These are phyloP conservation scores for Mallotus nudiflorus DNA, from an alignment of 345 rosid species.

Conservation along the genomic window DNA sequence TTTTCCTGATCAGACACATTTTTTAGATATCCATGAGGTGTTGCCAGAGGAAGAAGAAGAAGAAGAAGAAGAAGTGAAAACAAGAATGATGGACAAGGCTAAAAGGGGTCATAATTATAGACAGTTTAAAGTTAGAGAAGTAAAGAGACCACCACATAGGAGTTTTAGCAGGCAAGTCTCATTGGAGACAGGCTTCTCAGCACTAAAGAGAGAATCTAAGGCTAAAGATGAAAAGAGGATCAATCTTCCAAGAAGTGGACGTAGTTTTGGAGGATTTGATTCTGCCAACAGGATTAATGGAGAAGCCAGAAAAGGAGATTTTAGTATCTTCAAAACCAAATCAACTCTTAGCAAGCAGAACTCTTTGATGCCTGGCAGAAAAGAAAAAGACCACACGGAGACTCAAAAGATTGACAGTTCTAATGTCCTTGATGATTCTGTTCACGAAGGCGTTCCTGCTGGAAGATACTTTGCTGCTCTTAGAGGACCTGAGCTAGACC, in stretches of 20 bases:
- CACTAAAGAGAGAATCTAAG: conserved; percentile 48
- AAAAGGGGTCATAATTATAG: conserved; percentile 32
- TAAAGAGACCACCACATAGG: conserved; percentile 41
- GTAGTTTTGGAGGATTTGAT: conserved; percentile 83
- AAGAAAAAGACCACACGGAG: conserved; percentile 48
- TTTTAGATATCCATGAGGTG: conserved; percentile 70
- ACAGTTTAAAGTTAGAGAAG: conserved; percentile 39
- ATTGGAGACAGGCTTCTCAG: conserved; percentile 84
- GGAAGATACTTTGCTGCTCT: conserved; percentile 98
- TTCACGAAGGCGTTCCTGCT: conserved; percentile 67
- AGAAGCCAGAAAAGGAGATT: conserved; percentile 65
- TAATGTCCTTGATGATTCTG: conserved; percentile 48
- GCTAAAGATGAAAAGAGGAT: conserved; percentile 52
- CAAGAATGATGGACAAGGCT: conserved; percentile 30
- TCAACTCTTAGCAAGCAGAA: conserved; percentile 78
- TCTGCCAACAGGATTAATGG: conserved; percentile 33
- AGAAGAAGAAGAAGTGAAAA: conserved; percentile 36
- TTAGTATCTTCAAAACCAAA: conserved; percentile 76
- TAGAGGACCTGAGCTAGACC: conserved; percentile 88
- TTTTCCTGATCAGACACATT: conserved; percentile 32
- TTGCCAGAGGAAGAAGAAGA: conserved; percentile 51
- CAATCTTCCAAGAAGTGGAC: conserved; percentile 68
- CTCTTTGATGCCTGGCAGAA: conserved; percentile 60
- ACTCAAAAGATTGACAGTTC: conserved; percentile 35
- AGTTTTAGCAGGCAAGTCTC: conserved; percentile 78